Percentiles rank a stretch among this genome's conserved stretches.
Evolutionary conservation across 1,284 basidiomycete species (phyloP).

Genomic region (Malassezia globosa): DNA sequence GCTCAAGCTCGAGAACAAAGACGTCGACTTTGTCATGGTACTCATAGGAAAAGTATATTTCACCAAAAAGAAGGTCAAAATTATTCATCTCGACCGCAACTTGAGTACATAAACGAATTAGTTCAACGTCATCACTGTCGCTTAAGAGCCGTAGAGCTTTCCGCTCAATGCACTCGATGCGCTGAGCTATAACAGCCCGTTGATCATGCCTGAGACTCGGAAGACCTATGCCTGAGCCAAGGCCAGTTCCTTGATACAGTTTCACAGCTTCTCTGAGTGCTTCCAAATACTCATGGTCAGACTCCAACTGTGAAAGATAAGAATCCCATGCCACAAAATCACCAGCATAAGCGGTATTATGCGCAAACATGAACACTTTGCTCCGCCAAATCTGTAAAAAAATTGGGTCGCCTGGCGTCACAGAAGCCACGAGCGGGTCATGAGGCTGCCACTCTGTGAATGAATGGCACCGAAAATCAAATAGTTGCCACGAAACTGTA

Average conservation of each 20-base stretch:
- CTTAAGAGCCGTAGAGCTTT: slow-evolving; percentile 77
- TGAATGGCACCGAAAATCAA: slow-evolving; percentile 14
- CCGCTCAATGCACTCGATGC: slow-evolving; percentile 68
- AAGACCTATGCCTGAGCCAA: slow-evolving; percentile 78
- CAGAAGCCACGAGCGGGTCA: slow-evolving; percentile 5
- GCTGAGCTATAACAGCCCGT: slow-evolving; percentile 60
- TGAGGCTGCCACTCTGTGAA: slow-evolving; percentile 22
- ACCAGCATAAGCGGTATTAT: slow-evolving; percentile 61
- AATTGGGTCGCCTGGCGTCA: neutral
- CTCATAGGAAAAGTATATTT: slow-evolving; percentile 79
- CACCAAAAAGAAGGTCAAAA: slow-evolving; percentile 72
- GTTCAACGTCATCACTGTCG: slow-evolving; percentile 61
- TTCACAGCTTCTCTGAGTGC: slow-evolving; percentile 75
- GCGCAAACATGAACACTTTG: slow-evolving; percentile 68
- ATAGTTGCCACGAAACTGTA: slow-evolving; percentile 12
- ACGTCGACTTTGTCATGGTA: slow-evolving; percentile 75
- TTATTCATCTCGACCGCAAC: slow-evolving; percentile 72
- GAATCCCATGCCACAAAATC: slow-evolving; percentile 91
- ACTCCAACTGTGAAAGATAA: slow-evolving; percentile 69
- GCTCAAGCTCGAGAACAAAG: slow-evolving; percentile 71
- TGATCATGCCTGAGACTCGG: slow-evolving; percentile 59
- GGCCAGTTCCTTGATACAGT: slow-evolving; percentile 70
- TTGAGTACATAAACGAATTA: slow-evolving; percentile 68
- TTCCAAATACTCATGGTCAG: slow-evolving; percentile 73
- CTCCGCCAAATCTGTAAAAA: slow-evolving; percentile 43